Conservation (phyloP, 306 rosid species). For the Vigna trinervia region DNA sequence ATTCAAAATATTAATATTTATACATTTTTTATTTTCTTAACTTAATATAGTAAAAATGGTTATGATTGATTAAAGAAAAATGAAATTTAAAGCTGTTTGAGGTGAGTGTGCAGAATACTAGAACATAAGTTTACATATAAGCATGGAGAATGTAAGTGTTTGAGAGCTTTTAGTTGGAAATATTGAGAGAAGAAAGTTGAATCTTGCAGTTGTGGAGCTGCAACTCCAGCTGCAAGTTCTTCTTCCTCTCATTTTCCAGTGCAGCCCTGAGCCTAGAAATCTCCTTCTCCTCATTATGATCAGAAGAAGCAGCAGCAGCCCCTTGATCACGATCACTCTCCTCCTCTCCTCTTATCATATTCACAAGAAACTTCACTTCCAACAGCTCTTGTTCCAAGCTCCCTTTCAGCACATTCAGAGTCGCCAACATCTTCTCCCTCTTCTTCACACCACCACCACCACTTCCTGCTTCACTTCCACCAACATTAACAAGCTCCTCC, state of each 20-base stretch:
- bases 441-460: not conserved
- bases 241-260: constrained; percentile 47
- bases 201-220: constrained; percentile 43
- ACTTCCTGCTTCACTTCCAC: not conserved
- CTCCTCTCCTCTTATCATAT: constrained; percentile 32
- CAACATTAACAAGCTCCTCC: constrained; percentile 3
- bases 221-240: constrained; percentile 42
- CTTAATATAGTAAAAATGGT: too few relatives aligned
- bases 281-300: constrained; percentile 31
- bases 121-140: too few relatives aligned
- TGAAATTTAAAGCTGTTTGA: too few relatives aligned
- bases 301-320: constrained; percentile 30
- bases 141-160: not conserved
- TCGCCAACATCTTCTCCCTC: constrained; percentile 39
- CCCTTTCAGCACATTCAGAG: constrained; percentile 47
- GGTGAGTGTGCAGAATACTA: too few relatives aligned
- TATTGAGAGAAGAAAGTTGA: constrained; percentile 18
- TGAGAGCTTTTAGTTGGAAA: not conserved
- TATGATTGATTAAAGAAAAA: too few relatives aligned
- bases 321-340: constrained; percentile 21
- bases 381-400: constrained; percentile 51
- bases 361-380: constrained; percentile 46
- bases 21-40: too few relatives aligned
- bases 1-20: too few relatives aligned
- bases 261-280: constrained; percentile 42